Base-by-base conservation (phyloP, 1,284 basidiomycete genomes). In the Lentinula novae-zelandiae region DNA sequence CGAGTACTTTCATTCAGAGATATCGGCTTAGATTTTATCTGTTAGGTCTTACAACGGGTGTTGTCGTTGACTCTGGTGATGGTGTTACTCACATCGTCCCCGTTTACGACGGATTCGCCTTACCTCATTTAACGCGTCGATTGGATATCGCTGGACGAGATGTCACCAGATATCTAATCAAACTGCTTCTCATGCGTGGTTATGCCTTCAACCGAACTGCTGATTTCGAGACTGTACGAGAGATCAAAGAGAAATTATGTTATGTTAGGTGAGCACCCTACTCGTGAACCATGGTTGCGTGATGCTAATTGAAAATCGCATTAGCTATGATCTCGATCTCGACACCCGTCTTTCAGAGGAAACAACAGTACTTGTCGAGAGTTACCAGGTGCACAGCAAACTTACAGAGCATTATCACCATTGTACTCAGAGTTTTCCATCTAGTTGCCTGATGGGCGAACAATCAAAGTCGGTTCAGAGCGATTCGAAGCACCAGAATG, bases 401-500 rank as follows among this genome's bases (percentile, higher is more conserved):
- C 15, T 12, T 31, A 39, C 40, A 15, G 15, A 20, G 7, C 15
- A 46, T 31, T 13, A 20, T 40, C 34, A 60, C 27, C 9, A 63
- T 78, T 72, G 74, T 81, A 15, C 80, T 53, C 20, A 31, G 20
- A 53, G n/a, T 46, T 49, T 1, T 22, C 46, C 6, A 6, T 33
- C 13, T 63, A 96, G 91, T 89, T 99, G 33, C 97, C 97, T 2
- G 96, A 99, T 70, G 97, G 97, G 2, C 90, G 97, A 51, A 86
- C 84, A 36, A 98, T 99, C 83, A 98, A 97, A 81, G 94, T 99
- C 60, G 97, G 96, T 31, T 95, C 94, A 1, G 97, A 99, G 74
- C 90, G 97, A n/a, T 99, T 98, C 73, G 95, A 98, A 76, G 97
- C 96, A n/a, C 97, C 97, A 10, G 97, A 99, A 76, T 99, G 97